phyloP scores from a whole-genome alignment of 306 rosid genomes.

The Sindora glabra region DNA sequence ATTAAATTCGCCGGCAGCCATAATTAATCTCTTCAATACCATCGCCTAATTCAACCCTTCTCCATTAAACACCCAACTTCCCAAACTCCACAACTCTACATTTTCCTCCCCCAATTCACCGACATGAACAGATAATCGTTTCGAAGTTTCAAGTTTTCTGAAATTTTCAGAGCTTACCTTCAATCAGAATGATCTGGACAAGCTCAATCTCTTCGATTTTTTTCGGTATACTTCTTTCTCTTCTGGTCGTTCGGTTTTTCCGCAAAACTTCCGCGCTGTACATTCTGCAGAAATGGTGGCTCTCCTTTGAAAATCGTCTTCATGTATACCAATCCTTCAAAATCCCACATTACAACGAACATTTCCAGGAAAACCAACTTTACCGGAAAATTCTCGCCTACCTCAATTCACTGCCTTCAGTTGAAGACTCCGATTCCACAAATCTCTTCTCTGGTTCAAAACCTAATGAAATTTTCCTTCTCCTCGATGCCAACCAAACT shows the following conservation, averaged over 20 bases:
- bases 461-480: slow-evolving; percentile 63
- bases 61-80: background rate
- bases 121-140: background rate
- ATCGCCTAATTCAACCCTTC: background rate
- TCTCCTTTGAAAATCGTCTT: slow-evolving; percentile 40
- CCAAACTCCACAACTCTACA: background rate
- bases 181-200: slow-evolving; percentile 7
- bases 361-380: slow-evolving; percentile 64
- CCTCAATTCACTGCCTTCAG: slow-evolving; percentile 65
- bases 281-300: slow-evolving; percentile 47
- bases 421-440: slow-evolving; percentile 71
- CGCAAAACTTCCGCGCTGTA: slow-evolving; percentile 54
- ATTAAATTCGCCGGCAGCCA: slow-evolving; percentile 34
- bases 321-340: slow-evolving; percentile 65
- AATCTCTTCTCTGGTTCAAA: slow-evolving; percentile 75
- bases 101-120: background rate
- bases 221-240: slow-evolving; percentile 19
- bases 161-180: background rate
- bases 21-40: background rate
- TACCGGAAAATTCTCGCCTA: slow-evolving; percentile 53
- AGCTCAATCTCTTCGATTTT: slow-evolving; percentile 17
- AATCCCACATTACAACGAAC: slow-evolving; percentile 49
- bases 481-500: slow-evolving; percentile 41
- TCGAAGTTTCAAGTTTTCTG: background rate
- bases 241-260: slow-evolving; percentile 31